Conservation (phyloP, 2,329 filamentous ascomycete species). For the Penicillium sp. region DNA sequence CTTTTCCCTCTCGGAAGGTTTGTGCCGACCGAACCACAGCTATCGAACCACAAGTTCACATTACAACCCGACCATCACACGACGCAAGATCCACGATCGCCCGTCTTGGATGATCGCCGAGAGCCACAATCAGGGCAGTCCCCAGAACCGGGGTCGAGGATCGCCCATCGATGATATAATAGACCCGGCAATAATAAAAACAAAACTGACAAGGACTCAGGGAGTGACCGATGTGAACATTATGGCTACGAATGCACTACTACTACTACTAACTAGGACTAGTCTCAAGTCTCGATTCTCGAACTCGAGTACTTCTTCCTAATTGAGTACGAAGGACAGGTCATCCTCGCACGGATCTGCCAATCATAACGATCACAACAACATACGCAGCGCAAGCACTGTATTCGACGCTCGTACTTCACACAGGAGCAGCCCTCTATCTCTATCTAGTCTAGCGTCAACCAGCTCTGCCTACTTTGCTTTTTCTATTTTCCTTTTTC, state of each 20-base stretch:
- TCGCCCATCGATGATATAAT: conserved; percentile 6
- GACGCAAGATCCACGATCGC: conserved; percentile 4
- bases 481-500: background rate
- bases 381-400: no score
- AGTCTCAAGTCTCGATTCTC: background rate
- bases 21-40: background rate
- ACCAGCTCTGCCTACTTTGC: background rate
- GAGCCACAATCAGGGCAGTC: background rate
- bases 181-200: background rate
- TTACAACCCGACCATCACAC: background rate
- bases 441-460: background rate
- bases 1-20: background rate
- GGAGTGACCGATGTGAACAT: no score
- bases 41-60: no score
- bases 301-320: background rate
- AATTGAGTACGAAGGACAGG: background rate
- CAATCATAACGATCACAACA: background rate
- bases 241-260: background rate
- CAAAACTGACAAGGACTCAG: background rate
- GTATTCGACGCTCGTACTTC: background rate
- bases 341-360: background rate
- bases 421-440: background rate
- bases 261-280: background rate
- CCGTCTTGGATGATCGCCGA: conserved; percentile 4
- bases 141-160: conserved; percentile 6